Evolutionary conservation across 305 asterid species (phyloP), one percentile per base, ranked within the genome.

Genomic region (Plantago rigida): DNA sequence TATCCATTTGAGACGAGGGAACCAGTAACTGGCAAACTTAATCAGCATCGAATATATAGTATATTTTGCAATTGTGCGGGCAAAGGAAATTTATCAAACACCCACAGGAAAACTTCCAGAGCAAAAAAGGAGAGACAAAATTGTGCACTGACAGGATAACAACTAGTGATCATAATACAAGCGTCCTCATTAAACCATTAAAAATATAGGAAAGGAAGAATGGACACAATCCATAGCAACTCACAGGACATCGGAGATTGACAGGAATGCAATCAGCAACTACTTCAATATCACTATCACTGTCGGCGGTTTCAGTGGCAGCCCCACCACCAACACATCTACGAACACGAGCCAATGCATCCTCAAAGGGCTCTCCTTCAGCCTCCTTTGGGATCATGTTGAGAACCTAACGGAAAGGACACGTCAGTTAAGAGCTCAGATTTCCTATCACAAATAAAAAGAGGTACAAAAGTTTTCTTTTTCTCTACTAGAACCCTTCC

Each of bases 241-340:
- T 87, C 78, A 93, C 99, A 66, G 99, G 97, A 67, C 99, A 93
- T 12, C 99, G 95, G 60, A 93, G 96, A 81, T 75, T 87, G 77
- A 93, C 92, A 59, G 96, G 81, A 59, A 89, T 79, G 65, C 41
- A 84, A 65, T 89, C 99, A 69, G 99, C 92, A 74, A 93, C 94
- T 62, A 93, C 95, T 87, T 93, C 99, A 75, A 93, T 73, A 71
- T 93, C 97, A 72, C 92, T 82, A 79, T 93, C 97, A 59, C 97
- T 85, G 62, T 93, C 99, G 76, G 96, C 96, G 78, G 84, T 84
- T 81, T 89, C 96, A 39, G 84, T 80, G 55, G 81, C 78, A 46
- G 82, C 56, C 59, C 97, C 97, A 77, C 97, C 96, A 73, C 97
- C 96, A 78, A 87, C 95, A 77, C 99, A 93, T 63, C 96, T 84